Percentiles rank a stretch among this genome's conserved stretches.
Conservation (phyloP, 2,329 filamentous ascomycete genomes). For the Parastagonospora avenae region DNA sequence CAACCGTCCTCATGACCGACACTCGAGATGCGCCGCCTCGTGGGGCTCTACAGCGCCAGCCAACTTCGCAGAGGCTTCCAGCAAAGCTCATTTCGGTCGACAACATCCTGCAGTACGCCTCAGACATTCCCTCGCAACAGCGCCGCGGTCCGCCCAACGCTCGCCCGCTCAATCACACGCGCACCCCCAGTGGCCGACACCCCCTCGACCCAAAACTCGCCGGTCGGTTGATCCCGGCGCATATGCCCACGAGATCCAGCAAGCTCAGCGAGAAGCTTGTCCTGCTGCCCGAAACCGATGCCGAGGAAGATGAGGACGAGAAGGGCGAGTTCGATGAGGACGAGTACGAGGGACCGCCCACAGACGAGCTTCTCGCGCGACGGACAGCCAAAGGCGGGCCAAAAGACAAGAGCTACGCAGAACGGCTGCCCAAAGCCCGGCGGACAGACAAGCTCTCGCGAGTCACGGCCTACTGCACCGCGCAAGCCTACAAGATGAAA, state of each 20-base stretch:
- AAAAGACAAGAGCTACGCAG: constrained; percentile 86
- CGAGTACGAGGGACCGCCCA: constrained; percentile 64
- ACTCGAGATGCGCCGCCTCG: constrained; percentile 54
- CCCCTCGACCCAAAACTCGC: constrained; percentile 61
- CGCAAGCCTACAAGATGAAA: constrained; percentile 89
- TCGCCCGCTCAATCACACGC: constrained; percentile 53
- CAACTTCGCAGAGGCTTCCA: constrained; percentile 38
- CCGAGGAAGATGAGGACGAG: constrained; percentile 59
- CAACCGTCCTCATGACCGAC: constrained; percentile 59
- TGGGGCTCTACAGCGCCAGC: constrained; percentile 23
- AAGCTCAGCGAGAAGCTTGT: constrained; percentile 98
- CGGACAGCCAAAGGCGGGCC: constrained; percentile 69
- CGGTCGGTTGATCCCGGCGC: constrained; percentile 61
- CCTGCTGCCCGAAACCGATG: constrained; percentile 79
- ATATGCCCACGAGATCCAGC: constrained; percentile 82
- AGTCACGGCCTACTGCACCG: constrained; percentile 94
- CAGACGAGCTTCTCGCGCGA: constrained; percentile 68
- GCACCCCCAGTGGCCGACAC: constrained; percentile 57
- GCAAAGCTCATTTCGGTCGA: constrained; percentile 85
- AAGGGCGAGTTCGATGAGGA: constrained; percentile 61
- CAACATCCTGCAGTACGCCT: constrained; percentile 91
- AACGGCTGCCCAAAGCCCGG: constrained; percentile 86
- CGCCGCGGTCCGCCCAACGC: constrained; percentile 71
- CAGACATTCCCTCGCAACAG: constrained; percentile 93
- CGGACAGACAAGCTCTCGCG: constrained; percentile 85